Evolutionary conservation across 2,329 filamentous ascomycete species (phyloP), one percentile per base, ranked within the genome.

Genomic region (Cercospora sp.): DNA sequence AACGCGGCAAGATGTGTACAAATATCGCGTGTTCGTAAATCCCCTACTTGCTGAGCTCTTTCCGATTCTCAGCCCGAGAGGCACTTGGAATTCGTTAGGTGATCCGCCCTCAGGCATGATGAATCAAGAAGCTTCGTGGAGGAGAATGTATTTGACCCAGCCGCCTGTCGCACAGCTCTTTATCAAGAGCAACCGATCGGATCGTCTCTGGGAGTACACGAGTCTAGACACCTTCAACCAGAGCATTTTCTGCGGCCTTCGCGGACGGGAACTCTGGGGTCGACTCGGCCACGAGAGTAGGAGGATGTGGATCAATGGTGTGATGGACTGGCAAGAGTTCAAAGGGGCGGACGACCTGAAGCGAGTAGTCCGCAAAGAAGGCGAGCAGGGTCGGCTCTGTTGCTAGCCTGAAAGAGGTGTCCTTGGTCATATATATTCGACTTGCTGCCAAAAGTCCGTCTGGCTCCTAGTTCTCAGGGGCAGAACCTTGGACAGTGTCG

Each of bases 121-220:
- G 26, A 58, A 33, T 33, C 1, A 0, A 9, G 7, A 30, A 1
- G 42, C n/a, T 26, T 66, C 64, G 16, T 66, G 58, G 58, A 26
- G 57, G n/a, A 53, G 45, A 18, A 66, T 66, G 57, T 53, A 16
- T 5, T 13, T 66, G 13, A 66, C 64, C 8, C 64, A 67, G 60
- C 62, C 64, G 10, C 59, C 59, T 39, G 26, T 61, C 20, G 36
- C 59, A 28, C 59, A 45, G 20, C 6, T 61, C 0, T 48, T 39
- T 18, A 48, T 61, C 36, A 61, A 61, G 33, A 26, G 26, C 59
- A 61, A 28, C 5, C 12, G 26, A 7, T 30, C 36, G 10, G 31
- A 61, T 18, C 33, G 23, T 20, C n/a, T 42, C 12, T 61, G 59
- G 59, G 59, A 60, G 18, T n/a, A 26, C 18, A 16, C 13, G 10